Evolutionary conservation across 371 early-diverging fungal genomes (phyloP), one percentile per base, ranked within the genome.

Genomic region (Dipsacomyces acuminosporus): DNA sequence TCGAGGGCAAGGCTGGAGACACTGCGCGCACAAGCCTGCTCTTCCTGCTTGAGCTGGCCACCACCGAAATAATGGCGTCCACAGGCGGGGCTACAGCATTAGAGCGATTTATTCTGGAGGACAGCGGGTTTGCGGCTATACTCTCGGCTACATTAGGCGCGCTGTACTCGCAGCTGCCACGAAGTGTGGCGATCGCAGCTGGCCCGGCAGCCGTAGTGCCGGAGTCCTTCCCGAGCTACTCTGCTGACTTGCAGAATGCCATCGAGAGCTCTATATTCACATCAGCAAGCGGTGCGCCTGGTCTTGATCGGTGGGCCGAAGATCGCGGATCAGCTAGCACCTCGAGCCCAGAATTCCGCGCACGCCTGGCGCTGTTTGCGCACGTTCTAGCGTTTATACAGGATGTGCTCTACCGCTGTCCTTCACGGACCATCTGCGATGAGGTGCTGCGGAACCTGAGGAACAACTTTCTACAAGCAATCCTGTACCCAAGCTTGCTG

Each of bases 141-240:
- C 76, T 92, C 67, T 81, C 86, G 1, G 93, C 93, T 19, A 90
- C 93, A 1, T 72, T 96, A 17, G 90, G 92, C 34, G 94, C 93
- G 0, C 73, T 94, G 20, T 95, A 88, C 71, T 90, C 93, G 11
- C 95, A 93, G 67, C 78, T 96, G 11, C 95, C 97, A 6, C 80
- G 89, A 34, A 85, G 87, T 44, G 61, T 91, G 19, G 72, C 82
- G 24, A 79, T 90, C 22, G 56, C 78, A 9, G 48, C 42, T 6
- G 58, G 65, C 2, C 62, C 62, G 6, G 56, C 73, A 6, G 66
- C 59, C 2, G 64, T 66, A 15, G 58, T 74, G 7, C 73, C 65
- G 13, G 64, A 57, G 54, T 61, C 67, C 11, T 62, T 61, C 19
- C 67, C 63, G 36, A 65, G 70, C 59, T 64, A 64, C 51, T 56